These are phyloP conservation scores for Fusarium torreyae DNA, from an alignment of 2,329 filamentous ascomycete species.

Conservation along the genomic window DNA sequence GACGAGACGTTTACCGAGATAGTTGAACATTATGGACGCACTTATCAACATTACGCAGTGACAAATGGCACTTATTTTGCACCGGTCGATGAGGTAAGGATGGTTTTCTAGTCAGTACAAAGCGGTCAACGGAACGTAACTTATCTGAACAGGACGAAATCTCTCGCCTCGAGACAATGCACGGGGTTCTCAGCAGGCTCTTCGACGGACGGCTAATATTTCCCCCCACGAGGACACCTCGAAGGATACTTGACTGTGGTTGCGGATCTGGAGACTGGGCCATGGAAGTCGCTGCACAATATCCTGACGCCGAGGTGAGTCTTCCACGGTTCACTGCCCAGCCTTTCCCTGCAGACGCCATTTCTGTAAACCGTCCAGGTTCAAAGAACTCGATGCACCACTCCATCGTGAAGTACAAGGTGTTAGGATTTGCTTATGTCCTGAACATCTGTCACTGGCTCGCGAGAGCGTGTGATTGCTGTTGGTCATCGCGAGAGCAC, in stretches of 20 bases:
- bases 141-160: slow-evolving; percentile 73
- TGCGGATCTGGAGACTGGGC: slow-evolving; percentile 82
- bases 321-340: not conserved
- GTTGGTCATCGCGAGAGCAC: not conserved
- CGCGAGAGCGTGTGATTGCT: no score
- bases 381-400: not conserved
- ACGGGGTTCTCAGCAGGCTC: slow-evolving; percentile 72
- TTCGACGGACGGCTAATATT: slow-evolving; percentile 80
- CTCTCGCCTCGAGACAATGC: slow-evolving; percentile 74
- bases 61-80: slow-evolving; percentile 76
- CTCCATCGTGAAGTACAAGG: not conserved
- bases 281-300: slow-evolving; percentile 74
- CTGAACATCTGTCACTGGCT: not conserved
- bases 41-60: slow-evolving; percentile 77
- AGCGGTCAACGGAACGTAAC: slow-evolving; percentile 28
- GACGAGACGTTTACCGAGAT: slow-evolving; percentile 73
- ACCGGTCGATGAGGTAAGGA: slow-evolving; percentile 78
- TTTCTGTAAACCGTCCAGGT: not conserved
- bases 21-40: slow-evolving; percentile 72
- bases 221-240: slow-evolving; percentile 72
- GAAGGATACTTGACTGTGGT: slow-evolving; percentile 79
- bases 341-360: not conserved
- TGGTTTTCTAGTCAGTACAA: slow-evolving; percentile 1
- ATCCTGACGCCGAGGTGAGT: slow-evolving; percentile 75
- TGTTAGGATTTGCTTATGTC: not conserved